Base-by-base conservation (phyloP, 352 stramenopile genomes). In the Peronospora belbahrii region DNA sequence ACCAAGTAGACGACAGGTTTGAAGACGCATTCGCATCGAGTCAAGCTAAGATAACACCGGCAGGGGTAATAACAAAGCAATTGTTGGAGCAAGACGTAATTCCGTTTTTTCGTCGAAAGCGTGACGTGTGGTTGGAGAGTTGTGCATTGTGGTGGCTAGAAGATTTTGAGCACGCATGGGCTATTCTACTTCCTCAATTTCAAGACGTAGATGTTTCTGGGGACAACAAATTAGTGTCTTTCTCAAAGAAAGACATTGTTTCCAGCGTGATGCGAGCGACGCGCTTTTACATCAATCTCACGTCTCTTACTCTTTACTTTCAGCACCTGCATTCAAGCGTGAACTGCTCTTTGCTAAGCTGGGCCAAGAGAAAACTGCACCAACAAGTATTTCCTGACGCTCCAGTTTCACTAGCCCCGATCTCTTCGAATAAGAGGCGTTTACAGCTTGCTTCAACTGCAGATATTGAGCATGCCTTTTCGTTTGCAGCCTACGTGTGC, bases 391-490 rank as follows among this genome's bases (percentile, higher is more conserved):
- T 53, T 49, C 44, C 42, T 34, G 56, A 64, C 22, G 13, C 37
- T 14, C 27, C 50, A 14, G 43, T 50, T 23, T 56, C 42, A 9
- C 23, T 42, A 13, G 25, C 7, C 3, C 11, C 25, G 13, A 42
- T 28, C 6, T 65, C 40, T 8, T 53, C 51, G 18, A 23, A 28
- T 2, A 59, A 59, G 39, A 56, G 38, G 7, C 44, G 52, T 20
- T 39, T 62, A 24, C 63, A 66, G 18, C 46, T 73, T 28, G 75
- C 73, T 11, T 82, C 75, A 8, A 74, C 70, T 5, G 65, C 74
- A 8, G 81, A 93, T 56, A 88, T 93, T 14, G 81, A 93, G 48
- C 81, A 88, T 43, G 75, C 74, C 0, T 93, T 83, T 63, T 86
- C 81, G 8, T 90, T 88, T 48, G 66, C 61, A 0, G 81, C 81